Conservation (phyloP, 2,329 filamentous ascomycete genomes). For the Ustilaginoidea virens region DNA sequence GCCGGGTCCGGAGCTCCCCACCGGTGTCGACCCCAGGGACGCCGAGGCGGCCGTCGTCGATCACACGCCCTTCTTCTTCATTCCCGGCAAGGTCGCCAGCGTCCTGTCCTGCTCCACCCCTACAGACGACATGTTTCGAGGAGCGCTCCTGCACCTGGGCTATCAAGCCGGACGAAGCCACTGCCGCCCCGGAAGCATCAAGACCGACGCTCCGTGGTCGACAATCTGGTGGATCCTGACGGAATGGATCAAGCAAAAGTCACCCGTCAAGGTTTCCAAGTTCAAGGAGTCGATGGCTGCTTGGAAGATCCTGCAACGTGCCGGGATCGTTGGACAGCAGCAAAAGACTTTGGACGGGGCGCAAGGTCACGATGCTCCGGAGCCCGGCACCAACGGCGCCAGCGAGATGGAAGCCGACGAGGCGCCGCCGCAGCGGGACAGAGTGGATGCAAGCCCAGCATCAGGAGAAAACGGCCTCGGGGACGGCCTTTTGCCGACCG, state of each 20-base stretch:
- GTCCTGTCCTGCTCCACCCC: slow-evolving; percentile 68
- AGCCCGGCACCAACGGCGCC: slow-evolving; percentile 1
- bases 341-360: slow-evolving; percentile 5
- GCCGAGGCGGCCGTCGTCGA: slow-evolving; percentile 50
- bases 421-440: slow-evolving; percentile 4
- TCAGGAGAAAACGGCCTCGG: slow-evolving; percentile 8
- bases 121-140: slow-evolving; percentile 62
- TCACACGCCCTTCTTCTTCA: slow-evolving; percentile 73
- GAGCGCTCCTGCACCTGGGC: slow-evolving; percentile 66
- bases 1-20: slow-evolving; percentile 20
- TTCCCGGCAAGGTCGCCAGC: slow-evolving; percentile 58
- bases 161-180: slow-evolving; percentile 78
- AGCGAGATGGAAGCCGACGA: slow-evolving; percentile 23
- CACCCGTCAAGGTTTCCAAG: slow-evolving; percentile 58
- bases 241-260: slow-evolving; percentile 74
- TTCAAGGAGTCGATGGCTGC: slow-evolving; percentile 58
- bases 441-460: slow-evolving; percentile 5
- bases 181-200: slow-evolving; percentile 76
- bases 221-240: slow-evolving; percentile 88
- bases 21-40: slow-evolving; percentile 24
- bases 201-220: slow-evolving; percentile 83
- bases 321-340: slow-evolving; percentile 19
- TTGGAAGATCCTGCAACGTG: slow-evolving; percentile 45
- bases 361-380: background rate
- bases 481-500: too few species aligned